Conservation (phyloP, 1,284 basidiomycete genomes). For the Sporisorium iseilematis-ciliati region DNA sequence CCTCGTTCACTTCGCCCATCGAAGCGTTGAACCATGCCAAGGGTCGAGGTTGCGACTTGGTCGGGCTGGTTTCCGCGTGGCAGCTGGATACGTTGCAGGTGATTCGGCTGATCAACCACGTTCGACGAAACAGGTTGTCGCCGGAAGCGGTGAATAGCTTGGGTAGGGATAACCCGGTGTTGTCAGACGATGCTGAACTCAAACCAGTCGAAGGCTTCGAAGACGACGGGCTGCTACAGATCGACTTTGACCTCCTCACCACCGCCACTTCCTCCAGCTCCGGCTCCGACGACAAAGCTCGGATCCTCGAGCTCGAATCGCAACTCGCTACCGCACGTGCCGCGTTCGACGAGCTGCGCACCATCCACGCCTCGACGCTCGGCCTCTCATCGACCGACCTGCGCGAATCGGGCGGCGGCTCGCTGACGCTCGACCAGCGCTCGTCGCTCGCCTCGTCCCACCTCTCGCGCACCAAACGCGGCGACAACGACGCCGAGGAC, state of each 20-base stretch:
- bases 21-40: constrained; percentile 58
- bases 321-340: constrained; percentile 44
- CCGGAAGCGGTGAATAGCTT: constrained; percentile 36
- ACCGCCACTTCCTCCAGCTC: not conserved
- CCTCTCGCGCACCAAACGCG: constrained; percentile 19
- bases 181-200: constrained; percentile 60
- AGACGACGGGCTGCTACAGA: constrained; percentile 64
- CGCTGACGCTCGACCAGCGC: constrained; percentile 12
- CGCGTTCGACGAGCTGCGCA: constrained; percentile 56
- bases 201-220: constrained; percentile 65
- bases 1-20: constrained; percentile 42
- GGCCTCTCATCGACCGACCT: constrained; percentile 38
- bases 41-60: constrained; percentile 57
- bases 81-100: constrained; percentile 62
- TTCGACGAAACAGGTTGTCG: constrained; percentile 40
- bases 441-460: constrained; percentile 22
- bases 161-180: constrained; percentile 28
- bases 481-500: constrained; percentile 71
- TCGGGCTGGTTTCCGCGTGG: constrained; percentile 37
- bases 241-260: constrained; percentile 59
- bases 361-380: constrained; percentile 39
- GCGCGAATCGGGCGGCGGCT: constrained; percentile 6
- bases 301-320: constrained; percentile 48
- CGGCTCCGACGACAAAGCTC: not conserved
- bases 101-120: constrained; percentile 66